Conservation (phyloP, 441 rosid species). For the Adansonia madagascariensis region DNA sequence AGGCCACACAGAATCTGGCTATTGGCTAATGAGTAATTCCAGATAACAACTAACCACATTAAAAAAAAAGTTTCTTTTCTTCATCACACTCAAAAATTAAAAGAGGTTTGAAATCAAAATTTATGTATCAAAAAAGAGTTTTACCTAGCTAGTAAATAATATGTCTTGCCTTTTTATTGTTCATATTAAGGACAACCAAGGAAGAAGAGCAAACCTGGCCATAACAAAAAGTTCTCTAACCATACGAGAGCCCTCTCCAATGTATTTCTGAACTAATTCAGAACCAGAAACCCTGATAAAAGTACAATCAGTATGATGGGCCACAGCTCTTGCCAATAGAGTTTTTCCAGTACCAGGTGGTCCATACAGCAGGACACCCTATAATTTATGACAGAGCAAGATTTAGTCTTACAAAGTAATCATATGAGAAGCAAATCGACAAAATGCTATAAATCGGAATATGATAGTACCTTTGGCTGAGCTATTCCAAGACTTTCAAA, state of each 20-base stretch:
- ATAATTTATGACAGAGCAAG: slow-evolving; percentile 2
- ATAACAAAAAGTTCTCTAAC: slow-evolving; percentile 96
- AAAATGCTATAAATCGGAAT: background rate
- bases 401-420: slow-evolving; percentile 1
- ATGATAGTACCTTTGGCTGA: slow-evolving; percentile 75
- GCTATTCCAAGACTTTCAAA: slow-evolving; percentile 96
- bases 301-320: slow-evolving; percentile 97
- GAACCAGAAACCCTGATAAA: slow-evolving; percentile 99
- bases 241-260: slow-evolving; percentile 98
- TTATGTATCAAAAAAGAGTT: background rate
- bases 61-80: background rate
- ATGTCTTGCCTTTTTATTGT: background rate
- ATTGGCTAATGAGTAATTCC: background rate
- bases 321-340: slow-evolving; percentile 91
- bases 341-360: slow-evolving; percentile 99
- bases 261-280: slow-evolving; percentile 91
- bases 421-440: background rate
- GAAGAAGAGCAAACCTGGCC: slow-evolving; percentile 74
- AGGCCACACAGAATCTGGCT: background rate
- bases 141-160: background rate
- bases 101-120: background rate
- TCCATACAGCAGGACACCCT: slow-evolving; percentile 95
- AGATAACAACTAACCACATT: background rate
- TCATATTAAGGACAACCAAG: background rate
- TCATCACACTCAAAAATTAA: background rate